A percentile compares a stretch with the other conserved stretches of the same genome.
Evolutionary conservation across 1,284 basidiomycete genomes (phyloP).

Genomic region (Apiotrichum porosum): DNA sequence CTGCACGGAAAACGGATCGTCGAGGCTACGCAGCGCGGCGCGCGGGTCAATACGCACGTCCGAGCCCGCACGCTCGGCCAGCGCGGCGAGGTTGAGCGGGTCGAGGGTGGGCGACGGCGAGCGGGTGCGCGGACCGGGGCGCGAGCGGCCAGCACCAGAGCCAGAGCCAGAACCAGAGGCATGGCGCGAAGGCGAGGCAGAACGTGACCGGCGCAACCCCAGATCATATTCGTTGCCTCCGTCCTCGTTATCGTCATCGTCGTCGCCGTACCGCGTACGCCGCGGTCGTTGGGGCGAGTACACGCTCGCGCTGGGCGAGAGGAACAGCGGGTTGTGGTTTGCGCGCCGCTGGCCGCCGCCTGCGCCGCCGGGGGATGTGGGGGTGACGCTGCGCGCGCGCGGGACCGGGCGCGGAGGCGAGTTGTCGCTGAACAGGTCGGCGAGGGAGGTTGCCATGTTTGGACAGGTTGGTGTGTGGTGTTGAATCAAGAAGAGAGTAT

Average conservation of each 20-base stretch:
- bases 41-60: background rate
- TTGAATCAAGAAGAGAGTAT: too few species aligned
- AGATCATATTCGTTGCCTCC: background rate
- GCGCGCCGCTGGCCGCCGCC: background rate
- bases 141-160: background rate
- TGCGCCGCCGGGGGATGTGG: constrained; percentile 3
- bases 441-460: constrained; percentile 5
- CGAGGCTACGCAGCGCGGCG: background rate
- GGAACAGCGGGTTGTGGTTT: constrained; percentile 26
- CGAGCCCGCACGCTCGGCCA: background rate
- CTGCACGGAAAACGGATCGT: constrained; percentile 10
- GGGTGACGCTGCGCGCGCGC: background rate
- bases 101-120: background rate
- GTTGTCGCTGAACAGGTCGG: constrained; percentile 28
- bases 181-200: background rate
- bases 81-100: background rate
- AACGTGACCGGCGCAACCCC: background rate
- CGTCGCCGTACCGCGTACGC: background rate
- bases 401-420: constrained; percentile 22
- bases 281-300: background rate
- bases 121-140: background rate
- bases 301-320: constrained; percentile 24
- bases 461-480: background rate
- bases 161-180: too few species aligned
- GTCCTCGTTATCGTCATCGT: background rate